These are phyloP conservation scores for Aspergillus alliaceus DNA, from an alignment of 2,329 filamentous ascomycete species.

Conservation along the genomic window DNA sequence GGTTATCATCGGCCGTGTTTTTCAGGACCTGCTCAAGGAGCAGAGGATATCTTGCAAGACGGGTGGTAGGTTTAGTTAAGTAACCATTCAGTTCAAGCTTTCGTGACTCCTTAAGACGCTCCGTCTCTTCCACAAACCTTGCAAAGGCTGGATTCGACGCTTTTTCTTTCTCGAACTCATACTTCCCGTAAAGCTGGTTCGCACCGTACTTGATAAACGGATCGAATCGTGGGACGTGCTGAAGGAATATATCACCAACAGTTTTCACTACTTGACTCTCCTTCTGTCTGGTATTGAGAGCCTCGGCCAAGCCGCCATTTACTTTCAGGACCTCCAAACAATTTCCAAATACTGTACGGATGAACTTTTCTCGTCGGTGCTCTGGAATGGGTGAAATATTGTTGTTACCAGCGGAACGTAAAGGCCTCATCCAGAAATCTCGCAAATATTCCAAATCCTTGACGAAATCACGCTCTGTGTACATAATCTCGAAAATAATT, in stretches of 20 bases:
- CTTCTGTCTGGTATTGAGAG: constrained; percentile 87
- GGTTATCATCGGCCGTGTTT: constrained; percentile 82
- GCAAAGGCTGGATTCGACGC: constrained; percentile 79
- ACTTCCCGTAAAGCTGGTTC: constrained; percentile 94
- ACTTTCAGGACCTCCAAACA: constrained; percentile 92
- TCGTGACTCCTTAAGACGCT: constrained; percentile 90
- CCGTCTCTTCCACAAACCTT: constrained; percentile 94
- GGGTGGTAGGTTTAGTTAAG: constrained; percentile 93
- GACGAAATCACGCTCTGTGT: constrained; percentile 97
- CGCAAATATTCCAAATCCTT: constrained; percentile 97
- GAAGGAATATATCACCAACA: constrained; percentile 90
- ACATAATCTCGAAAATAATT: constrained; percentile 97
- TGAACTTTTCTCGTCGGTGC: constrained; percentile 82
- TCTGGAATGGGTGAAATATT: constrained; percentile 81
- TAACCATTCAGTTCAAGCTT: constrained; percentile 98
- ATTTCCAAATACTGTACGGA: constrained; percentile 93
- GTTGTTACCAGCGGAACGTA: constrained; percentile 68
- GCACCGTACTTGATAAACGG: constrained; percentile 96
- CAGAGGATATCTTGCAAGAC: constrained; percentile 89
- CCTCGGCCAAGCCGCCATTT: constrained; percentile 82
- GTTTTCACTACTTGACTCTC: constrained; percentile 84
- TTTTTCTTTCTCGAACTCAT: constrained; percentile 96
- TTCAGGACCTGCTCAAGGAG: constrained; percentile 90
- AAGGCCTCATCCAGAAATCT: constrained; percentile 96
- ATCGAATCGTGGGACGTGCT: constrained; percentile 87